phyloP scores from a whole-genome alignment of 768 basidiomycete species.

The Podaxis rugospora region DNA sequence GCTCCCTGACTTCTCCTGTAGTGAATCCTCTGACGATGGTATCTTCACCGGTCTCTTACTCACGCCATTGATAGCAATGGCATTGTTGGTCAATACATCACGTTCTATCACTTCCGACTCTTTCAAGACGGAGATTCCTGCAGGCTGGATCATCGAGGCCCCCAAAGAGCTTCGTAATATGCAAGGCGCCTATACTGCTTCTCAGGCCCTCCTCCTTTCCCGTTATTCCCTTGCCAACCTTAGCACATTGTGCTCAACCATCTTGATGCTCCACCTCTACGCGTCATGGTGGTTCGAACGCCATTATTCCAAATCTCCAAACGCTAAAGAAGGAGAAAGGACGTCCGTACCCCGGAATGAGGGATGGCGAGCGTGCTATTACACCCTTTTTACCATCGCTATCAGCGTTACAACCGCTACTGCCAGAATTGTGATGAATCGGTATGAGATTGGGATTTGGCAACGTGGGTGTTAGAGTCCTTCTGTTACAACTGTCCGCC shows the following conservation, averaged over 20 bases:
- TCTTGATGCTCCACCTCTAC: slow-evolving; percentile 74
- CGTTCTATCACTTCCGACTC: slow-evolving; percentile 23
- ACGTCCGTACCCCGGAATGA: slow-evolving; percentile 76
- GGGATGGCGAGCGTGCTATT: slow-evolving; percentile 55
- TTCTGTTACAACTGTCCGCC: neutral
- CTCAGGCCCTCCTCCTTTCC: slow-evolving; percentile 57
- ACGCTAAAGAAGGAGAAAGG: slow-evolving; percentile 61
- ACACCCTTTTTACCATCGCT: slow-evolving; percentile 56
- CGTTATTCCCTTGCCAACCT: slow-evolving; percentile 77
- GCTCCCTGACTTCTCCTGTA: slow-evolving; percentile 23
- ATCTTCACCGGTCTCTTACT: slow-evolving; percentile 80
- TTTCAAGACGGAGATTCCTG: slow-evolving; percentile 38
- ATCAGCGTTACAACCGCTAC: slow-evolving; percentile 46
- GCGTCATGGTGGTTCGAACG: slow-evolving; percentile 76
- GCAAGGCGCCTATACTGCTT: slow-evolving; percentile 35
- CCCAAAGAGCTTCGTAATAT: slow-evolving; percentile 52
- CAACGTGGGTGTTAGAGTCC: slow-evolving; percentile 48
- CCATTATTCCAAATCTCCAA: slow-evolving; percentile 32
- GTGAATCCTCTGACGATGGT: slow-evolving; percentile 83
- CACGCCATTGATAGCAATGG: slow-evolving; percentile 74
- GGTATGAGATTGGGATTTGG: slow-evolving; percentile 54
- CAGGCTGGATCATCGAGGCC: slow-evolving; percentile 75
- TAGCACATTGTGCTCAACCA: slow-evolving; percentile 74
- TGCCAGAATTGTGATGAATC: slow-evolving; percentile 42
- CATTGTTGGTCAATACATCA: slow-evolving; percentile 55